These are phyloP conservation scores for Colletotrichum scovillei DNA, from an alignment of 2,329 filamentous ascomycete genomes.

Conservation along the genomic window DNA sequence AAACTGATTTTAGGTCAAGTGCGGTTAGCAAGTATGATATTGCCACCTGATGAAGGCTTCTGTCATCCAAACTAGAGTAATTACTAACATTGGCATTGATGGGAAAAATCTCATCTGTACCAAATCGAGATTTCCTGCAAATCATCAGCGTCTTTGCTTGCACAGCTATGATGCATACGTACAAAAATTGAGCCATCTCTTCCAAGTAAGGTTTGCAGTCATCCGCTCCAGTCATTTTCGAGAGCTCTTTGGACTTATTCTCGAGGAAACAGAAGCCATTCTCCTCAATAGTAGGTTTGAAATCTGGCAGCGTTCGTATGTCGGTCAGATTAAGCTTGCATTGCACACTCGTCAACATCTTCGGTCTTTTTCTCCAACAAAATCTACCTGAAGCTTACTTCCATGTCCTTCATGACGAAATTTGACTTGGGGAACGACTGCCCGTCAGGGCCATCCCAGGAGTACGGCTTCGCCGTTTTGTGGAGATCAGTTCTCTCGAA, in stretches of 20 bases:
- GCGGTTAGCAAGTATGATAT: not conserved
- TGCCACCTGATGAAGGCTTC: not conserved
- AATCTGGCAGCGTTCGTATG: not conserved
- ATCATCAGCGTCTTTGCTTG: not conserved
- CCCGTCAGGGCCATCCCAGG: not conserved
- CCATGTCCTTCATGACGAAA: slow-evolving; percentile 8
- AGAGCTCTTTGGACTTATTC: not conserved
- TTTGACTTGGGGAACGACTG: not conserved
- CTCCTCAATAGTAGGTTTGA: not conserved
- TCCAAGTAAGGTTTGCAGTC: slow-evolving; percentile 1
- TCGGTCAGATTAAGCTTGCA: not conserved
- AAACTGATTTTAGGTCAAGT: not conserved
- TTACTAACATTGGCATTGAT: not conserved
- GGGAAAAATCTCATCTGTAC: not conserved
- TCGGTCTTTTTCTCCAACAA: not conserved
- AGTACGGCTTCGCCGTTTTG: not conserved
- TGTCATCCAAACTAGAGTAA: not conserved
- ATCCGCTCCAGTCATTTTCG: not conserved
- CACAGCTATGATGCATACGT: not conserved
- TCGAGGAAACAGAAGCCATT: slow-evolving; percentile 10
- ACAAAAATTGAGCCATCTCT: not conserved
- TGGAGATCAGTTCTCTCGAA: not conserved
- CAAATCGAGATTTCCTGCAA: not conserved
- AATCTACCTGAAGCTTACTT: not conserved
- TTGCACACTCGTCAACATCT: not conserved